These are phyloP conservation scores for Monascus ruber DNA, from an alignment of 2,329 filamentous ascomycete genomes.

Conservation along the genomic window DNA sequence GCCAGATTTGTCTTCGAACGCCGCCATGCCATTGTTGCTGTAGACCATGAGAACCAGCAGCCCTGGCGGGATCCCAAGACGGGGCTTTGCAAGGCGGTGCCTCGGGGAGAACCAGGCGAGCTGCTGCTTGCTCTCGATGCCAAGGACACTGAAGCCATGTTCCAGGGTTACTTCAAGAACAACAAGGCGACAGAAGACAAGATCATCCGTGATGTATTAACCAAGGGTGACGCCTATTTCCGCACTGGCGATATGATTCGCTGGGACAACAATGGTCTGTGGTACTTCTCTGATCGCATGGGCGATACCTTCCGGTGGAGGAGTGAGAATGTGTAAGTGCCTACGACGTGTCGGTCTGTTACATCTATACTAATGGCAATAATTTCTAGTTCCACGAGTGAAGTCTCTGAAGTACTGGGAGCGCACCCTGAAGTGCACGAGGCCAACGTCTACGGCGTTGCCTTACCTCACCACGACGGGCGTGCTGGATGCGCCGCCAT, in stretches of 20 bases:
- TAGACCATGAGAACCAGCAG: slow-evolving; percentile 60
- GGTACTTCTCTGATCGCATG: slow-evolving; percentile 63
- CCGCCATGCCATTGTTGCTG: slow-evolving; percentile 48
- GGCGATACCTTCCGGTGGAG: slow-evolving; percentile 50
- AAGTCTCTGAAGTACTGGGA: slow-evolving; percentile 67
- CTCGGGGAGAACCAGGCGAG: slow-evolving; percentile 58
- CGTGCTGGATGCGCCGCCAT: slow-evolving; percentile 72
- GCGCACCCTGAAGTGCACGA: slow-evolving; percentile 56
- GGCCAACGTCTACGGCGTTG: slow-evolving; percentile 77
- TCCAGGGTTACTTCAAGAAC: slow-evolving; percentile 77
- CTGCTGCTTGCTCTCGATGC: slow-evolving; percentile 60
- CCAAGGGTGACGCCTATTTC: slow-evolving; percentile 70
- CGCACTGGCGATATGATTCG: slow-evolving; percentile 71
- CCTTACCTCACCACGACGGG: slow-evolving; percentile 69
- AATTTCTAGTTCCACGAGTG: slow-evolving; percentile 48
- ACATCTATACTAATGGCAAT: background rate
- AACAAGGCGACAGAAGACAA: slow-evolving; percentile 59
- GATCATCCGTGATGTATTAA: slow-evolving; percentile 60
- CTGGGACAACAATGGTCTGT: slow-evolving; percentile 57
- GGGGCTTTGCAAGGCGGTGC: slow-evolving; percentile 53
- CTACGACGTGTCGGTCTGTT: background rate
- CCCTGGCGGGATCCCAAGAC: slow-evolving; percentile 58
- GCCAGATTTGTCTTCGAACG: slow-evolving; percentile 43
- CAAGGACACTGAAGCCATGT: slow-evolving; percentile 50
- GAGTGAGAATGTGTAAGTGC: slow-evolving; percentile 55